Evolutionary conservation across 371 early-diverging fungal species (phyloP), one percentile per base, ranked within the genome.

Genomic region (Nosema muscidifuracis): DNA sequence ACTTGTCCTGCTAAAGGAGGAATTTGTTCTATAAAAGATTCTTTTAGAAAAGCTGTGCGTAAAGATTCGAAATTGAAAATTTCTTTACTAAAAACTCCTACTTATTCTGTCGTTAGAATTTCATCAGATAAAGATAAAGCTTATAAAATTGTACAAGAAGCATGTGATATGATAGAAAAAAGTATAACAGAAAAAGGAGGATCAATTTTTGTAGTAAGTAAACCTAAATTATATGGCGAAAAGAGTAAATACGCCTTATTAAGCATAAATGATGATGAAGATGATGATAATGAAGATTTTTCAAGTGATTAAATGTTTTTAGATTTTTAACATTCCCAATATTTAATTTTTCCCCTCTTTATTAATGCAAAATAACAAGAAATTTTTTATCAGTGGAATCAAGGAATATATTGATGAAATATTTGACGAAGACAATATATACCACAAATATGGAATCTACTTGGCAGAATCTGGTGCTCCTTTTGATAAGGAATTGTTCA

Each of bases 1-100:
- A 89, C 90, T 76, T 96, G 97, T 85, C 91, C 89, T 73, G 90
- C 89, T 76, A 90, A 90, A 78, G 91, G 93, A 81, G 99, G 99
- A 73, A 90, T 98, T 22, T 91, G 91, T 79, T 93, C 93, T 44
- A 91, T 98, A 80, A 92, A 93, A 81, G 85, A 86, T 34, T 93
- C 95, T 0, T 85, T 98, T 73, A 84, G 81, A 77, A 91, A 92
- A 47, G 94, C 93, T 67, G 91, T 93, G 84, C 88, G 85, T 15
- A 85, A 87, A 67, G 90, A 92, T 26, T 57, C 74, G 18, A 63
- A 75, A 10, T 60, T 83, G 1, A 78, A 77, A 31, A 65, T 81
- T 24, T 33, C 55, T 20, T 47, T 77, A 16, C 51, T 79, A 12
- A 77, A 74, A 31, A 71, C 81, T 16, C 83, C 83, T 20, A 79